phyloP scores from a whole-genome alignment of 805 yeast species.

The Vanderwaltozyma tropicalis region DNA sequence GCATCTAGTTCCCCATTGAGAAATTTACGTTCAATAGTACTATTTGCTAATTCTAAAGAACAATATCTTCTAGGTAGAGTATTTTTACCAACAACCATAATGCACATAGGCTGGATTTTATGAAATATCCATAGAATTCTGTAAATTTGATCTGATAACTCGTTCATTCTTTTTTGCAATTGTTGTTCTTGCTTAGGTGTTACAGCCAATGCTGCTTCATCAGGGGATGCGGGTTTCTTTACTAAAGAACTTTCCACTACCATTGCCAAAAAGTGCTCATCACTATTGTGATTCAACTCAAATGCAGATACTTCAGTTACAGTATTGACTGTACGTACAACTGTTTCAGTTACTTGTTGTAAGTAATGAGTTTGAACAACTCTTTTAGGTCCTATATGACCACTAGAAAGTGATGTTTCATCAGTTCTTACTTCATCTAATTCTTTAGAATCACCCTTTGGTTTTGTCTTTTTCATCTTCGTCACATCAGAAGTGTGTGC shows the following conservation, averaged over 20 bases:
- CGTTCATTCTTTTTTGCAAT: conserved; percentile 23
- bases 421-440: no score
- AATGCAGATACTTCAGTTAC: conserved; percentile 88
- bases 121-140: conserved; percentile 42
- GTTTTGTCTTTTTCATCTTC: conserved; percentile 6
- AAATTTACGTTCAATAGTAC: conserved; percentile 69
- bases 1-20: conserved; percentile 72
- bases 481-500: conserved; percentile 27
- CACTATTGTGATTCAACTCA: conserved; percentile 39
- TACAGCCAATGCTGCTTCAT: conserved; percentile 4
- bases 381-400: conserved; percentile 8
- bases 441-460: neutral
- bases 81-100: conserved; percentile 68
- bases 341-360: conserved; percentile 74
- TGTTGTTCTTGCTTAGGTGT: conserved; percentile 11
- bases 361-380: conserved; percentile 51
- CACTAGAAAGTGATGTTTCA: neutral
- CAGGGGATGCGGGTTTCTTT: conserved; percentile 3
- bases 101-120: conserved; percentile 69
- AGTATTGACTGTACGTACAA: conserved; percentile 70
- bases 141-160: conserved; percentile 26
- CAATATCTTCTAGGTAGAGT: conserved; percentile 65
- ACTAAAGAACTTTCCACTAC: conserved; percentile 67
- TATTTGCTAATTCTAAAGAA: conserved; percentile 85
- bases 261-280: conserved; percentile 75